Conservation (phyloP, 163 green algal species). For the Picocystis sp. region DNA sequence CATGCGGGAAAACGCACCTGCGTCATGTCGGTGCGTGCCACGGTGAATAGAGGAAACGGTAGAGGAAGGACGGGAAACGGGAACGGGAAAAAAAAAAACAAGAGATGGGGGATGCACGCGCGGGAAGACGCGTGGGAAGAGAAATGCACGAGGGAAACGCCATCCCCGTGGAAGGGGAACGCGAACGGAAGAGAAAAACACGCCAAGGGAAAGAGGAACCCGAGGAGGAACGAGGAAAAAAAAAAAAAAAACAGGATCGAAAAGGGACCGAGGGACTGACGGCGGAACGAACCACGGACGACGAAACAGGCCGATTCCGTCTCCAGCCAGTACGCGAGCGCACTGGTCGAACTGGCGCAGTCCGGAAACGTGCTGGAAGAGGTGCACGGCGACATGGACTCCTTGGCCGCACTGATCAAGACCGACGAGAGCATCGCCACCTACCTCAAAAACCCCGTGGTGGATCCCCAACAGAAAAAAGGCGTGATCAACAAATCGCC, state of each 20-base stretch:
- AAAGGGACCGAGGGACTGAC: slow-evolving; percentile 13
- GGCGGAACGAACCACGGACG: slow-evolving; percentile 17
- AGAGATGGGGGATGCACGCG: no score
- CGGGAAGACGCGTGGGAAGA: no score
- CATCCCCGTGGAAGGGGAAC: no score
- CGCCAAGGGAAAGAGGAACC: neutral
- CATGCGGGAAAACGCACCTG: no score
- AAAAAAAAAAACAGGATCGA: slow-evolving; percentile 12
- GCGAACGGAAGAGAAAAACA: neutral
- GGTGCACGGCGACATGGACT: slow-evolving; percentile 50
- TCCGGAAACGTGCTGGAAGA: slow-evolving; percentile 44
- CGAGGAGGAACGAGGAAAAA: neutral
- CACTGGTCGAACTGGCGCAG: slow-evolving; percentile 67
- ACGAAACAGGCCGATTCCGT: slow-evolving; percentile 25
- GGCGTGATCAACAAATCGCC: slow-evolving; percentile 59
- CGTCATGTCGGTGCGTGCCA: no score
- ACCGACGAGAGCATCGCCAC: slow-evolving; percentile 41
- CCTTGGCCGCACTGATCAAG: slow-evolving; percentile 35
- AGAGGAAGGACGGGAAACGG: no score
- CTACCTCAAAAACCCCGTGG: slow-evolving; percentile 71
- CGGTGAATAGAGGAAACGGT: no score
- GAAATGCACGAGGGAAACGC: no score
- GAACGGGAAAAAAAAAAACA: no score
- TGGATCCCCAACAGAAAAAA: slow-evolving; percentile 66
- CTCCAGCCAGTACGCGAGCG: slow-evolving; percentile 70